Base-by-base conservation (phyloP, 768 basidiomycete genomes). In the Erythrobasidium yunnanense region DNA sequence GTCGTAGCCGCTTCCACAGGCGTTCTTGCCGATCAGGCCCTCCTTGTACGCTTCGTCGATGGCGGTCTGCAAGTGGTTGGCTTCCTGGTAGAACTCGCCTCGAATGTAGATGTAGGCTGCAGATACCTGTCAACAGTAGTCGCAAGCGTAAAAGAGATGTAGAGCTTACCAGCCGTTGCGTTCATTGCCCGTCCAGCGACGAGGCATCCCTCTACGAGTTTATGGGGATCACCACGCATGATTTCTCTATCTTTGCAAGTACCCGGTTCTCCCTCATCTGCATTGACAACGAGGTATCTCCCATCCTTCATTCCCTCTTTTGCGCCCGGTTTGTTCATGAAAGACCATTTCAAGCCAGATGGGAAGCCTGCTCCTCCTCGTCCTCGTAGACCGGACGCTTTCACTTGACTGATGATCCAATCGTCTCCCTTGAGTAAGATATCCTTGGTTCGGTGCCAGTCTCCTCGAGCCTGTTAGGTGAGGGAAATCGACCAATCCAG, bases 311-410 rank as follows among this genome's bases (percentile, higher is more conserved):
- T 32, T 25, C n/a, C 33, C 75, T 88, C 86, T 79, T 97, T 84
- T 93, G 93, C 96, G 27, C 85, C 85, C n/a, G 91, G 92, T 78
- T 97, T 99, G 81, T 99, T 97, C 93, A 97, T 93, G 76, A 90
- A 91, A 57, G 71, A 72, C 92, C 92, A 96, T 76, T 97, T 96
- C 72, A 97, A 80, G 23, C 93, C 93, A 70, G 86, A 87, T 0
- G 93, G 93, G 75, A 99, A 99, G 29, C 93, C 93, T 45, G 93
- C 93, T 56, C 93, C 93, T 55, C 93, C 93, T 62, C 93, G 85
- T 13, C 93, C 93, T 74, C 93, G 84, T 34, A 97, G 82, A 50
- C 93, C 93, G 22, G 90, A 95, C 73, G 89, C 90, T 77, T 99
- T 97, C 73, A 97, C 88, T 47, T 84, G 85, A 74, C 95, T 85